phyloP scores from a whole-genome alignment of 345 rosid genomes.

The Schrenkiella parvula region DNA sequence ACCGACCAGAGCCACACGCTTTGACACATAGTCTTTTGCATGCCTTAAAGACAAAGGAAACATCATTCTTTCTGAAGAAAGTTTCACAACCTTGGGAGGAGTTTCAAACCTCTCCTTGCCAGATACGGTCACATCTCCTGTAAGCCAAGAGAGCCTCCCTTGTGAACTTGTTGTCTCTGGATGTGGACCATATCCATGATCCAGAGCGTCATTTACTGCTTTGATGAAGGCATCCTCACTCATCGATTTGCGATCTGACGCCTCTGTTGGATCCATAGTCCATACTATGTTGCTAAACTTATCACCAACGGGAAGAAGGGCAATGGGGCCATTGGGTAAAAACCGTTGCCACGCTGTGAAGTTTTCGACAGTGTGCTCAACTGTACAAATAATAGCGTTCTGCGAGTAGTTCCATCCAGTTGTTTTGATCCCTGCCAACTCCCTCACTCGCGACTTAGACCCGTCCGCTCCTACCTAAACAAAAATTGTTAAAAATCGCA shows the following conservation, averaged over 20 bases:
- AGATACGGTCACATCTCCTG: conserved; percentile 40
- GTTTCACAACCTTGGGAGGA: conserved; percentile 73
- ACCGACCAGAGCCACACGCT: conserved; percentile 68
- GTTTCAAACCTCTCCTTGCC: conserved; percentile 60
- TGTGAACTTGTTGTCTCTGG: conserved; percentile 54
- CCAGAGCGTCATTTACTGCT: conserved; percentile 73
- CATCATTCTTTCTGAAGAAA: conserved; percentile 77
- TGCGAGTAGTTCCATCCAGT: conserved; percentile 91
- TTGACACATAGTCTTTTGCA: conserved; percentile 63
- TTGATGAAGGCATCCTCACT: conserved; percentile 72
- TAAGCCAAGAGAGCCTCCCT: conserved; percentile 57
- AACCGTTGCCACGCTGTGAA: conserved; percentile 89
- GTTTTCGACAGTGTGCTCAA: conserved; percentile 70
- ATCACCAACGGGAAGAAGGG: conserved; percentile 82
- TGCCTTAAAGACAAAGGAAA: conserved; percentile 86
- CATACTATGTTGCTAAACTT: conserved; percentile 90
- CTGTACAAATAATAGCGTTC: conserved; percentile 88
- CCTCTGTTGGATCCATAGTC: conserved; percentile 84
- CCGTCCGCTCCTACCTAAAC: conserved; percentile 95
- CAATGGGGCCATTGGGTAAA: conserved; percentile 89
- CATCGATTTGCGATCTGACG: conserved; percentile 62
- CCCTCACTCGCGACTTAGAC: conserved; percentile 81
- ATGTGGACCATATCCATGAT: conserved; percentile 78
- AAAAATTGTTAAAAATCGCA: background rate
- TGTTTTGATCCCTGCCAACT: conserved; percentile 73